Evolutionary conservation across 2,329 filamentous ascomycete species (phyloP).

Genomic region (Esteya vermicola): DNA sequence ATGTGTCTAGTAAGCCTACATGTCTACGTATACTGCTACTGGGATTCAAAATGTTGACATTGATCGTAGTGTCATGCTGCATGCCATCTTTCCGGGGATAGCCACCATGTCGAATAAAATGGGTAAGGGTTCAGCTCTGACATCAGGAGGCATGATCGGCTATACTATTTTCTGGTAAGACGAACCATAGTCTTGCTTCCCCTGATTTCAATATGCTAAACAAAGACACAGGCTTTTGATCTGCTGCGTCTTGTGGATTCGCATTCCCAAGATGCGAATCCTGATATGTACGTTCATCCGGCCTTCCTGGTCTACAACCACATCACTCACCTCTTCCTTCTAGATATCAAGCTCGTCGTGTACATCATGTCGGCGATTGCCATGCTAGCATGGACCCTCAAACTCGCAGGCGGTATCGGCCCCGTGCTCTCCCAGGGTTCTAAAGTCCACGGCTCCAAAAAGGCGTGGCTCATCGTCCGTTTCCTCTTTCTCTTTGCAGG

Average conservation of each 20-base stretch:
- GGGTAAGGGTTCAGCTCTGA: conserved; percentile 5
- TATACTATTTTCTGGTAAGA: conserved; percentile 15
- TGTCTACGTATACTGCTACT: no score
- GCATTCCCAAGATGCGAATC: conserved; percentile 7
- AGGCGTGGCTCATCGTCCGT: conserved; percentile 21
- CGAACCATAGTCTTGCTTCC: no score
- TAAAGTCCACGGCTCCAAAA: conserved; percentile 17
- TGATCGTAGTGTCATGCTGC: conserved; percentile 22
- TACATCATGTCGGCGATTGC: conserved; percentile 5
- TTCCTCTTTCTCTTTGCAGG: conserved; percentile 22
- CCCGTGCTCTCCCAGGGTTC: conserved; percentile 15
- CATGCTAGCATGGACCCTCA: conserved; percentile 7
- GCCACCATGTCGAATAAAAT: conserved; percentile 20
- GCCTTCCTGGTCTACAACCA: no score
- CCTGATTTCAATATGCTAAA: no score
- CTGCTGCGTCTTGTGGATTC: conserved; percentile 5
- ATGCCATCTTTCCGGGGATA: conserved; percentile 26
- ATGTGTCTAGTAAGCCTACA: no score
- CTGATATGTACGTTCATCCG: no score
- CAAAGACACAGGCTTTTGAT: no score
- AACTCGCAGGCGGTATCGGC: conserved; percentile 5
- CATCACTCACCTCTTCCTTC: no score
- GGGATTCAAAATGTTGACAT: no score
- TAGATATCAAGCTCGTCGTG: conserved; percentile 6
- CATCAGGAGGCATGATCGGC: conserved; percentile 5